Evolutionary conservation across 306 rosid species (phyloP), one percentile per base, ranked within the genome.

Genomic region (Senna tora): DNA sequence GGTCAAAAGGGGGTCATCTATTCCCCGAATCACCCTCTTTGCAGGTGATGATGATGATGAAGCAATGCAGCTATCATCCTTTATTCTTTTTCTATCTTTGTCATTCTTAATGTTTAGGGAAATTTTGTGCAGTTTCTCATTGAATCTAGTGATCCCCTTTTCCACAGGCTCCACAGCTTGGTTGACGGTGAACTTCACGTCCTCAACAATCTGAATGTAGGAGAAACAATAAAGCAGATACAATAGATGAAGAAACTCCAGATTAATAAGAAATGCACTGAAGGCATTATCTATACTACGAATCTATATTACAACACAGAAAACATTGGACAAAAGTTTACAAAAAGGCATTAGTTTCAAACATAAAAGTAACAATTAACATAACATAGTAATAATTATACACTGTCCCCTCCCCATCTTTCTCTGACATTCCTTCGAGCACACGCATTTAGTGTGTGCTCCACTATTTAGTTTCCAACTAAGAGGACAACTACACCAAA

Each of bases 111-210:
- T 91, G 87, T 94, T 94, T 80, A 91, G 81, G 32, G 96, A 88
- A 84, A 95, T 87, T 82, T 25, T 82, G 72, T 89, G 91, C 7
- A 91, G 65, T 75, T 95, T 91, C 82, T 86, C 91, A 17, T 92
- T 88, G 82, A 95, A 91, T 82, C 75, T 87, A 50, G 93, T 86
- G 78, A 95, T 65, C 54, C 99, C 99, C 88, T 95, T 91, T 81
- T 95, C 99, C 61, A 95, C 82, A 17, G 99, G 99, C 80, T 81
- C 96, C 79, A 91, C 97, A 47, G 99, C 99, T 82, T 95, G 99
- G 78, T 81, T 85, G 49, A 95, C 97, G 14, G 97, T 91, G 85
- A 95, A 95, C 79, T 80, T 95, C 84, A 95, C 86, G 41, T 95
- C 99, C 1, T 83, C 87, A 70, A 95, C 99, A 67, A 95, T 95